Evolutionary conservation across 257 asterid species (phyloP).

Genomic region (Petunia axillaris): DNA sequence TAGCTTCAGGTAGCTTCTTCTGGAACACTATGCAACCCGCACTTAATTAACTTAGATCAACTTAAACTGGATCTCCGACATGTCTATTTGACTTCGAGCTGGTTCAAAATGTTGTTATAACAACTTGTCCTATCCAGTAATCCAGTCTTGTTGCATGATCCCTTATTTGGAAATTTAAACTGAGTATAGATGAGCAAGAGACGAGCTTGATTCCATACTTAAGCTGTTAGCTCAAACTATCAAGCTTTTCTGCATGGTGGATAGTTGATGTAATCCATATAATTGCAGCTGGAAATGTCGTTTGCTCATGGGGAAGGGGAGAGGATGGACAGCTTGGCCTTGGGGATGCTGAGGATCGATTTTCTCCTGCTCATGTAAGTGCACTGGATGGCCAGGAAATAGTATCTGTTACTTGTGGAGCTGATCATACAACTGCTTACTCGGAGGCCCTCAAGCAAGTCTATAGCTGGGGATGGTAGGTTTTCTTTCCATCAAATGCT

Average conservation of each 20-base stretch:
- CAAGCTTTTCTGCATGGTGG: constrained; percentile 11
- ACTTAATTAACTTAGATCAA: not conserved
- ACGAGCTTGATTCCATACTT: constrained; percentile 3
- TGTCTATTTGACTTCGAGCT: constrained; percentile 15
- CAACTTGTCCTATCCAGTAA: not conserved
- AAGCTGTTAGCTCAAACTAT: constrained; percentile 13
- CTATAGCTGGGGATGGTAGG: constrained; percentile 98
- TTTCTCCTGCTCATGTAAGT: constrained; percentile 81
- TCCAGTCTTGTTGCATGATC: not conserved
- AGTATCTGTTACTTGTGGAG: constrained; percentile 81
- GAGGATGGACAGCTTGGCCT: constrained; percentile 99
- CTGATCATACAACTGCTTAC: constrained; percentile 94
- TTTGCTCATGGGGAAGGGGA: constrained; percentile 99
- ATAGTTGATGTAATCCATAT: constrained; percentile 18
- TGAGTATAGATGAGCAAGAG: not conserved
- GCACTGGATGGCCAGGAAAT: constrained; percentile 80
- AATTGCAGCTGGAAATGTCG: constrained; percentile 75
- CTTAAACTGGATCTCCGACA: not conserved
- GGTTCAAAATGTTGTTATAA: not conserved
- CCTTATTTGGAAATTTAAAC: not conserved
- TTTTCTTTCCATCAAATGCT: not conserved
- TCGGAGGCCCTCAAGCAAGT: constrained; percentile 65
- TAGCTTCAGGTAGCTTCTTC: not conserved
- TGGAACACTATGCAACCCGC: constrained; percentile 10
- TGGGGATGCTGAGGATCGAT: constrained; percentile 93